Percentiles rank a stretch among this genome's conserved stretches.
Conservation (phyloP, 208 protist species). For the Endotrypanum monterogeii region DNA sequence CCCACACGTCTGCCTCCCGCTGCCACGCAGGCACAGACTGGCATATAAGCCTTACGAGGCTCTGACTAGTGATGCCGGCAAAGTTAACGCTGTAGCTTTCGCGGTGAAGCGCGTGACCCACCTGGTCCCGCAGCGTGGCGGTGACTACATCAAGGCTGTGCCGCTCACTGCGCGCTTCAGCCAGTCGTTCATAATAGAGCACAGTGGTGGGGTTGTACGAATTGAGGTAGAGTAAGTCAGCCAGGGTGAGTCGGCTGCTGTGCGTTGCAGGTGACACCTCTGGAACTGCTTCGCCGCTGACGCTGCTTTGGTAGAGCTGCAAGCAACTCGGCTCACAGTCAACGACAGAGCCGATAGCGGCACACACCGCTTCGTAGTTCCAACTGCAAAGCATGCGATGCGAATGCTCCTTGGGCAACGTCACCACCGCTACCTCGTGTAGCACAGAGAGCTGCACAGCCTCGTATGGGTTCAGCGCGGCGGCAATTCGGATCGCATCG, state of each 20-base stretch:
- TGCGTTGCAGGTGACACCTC: constrained; percentile 11
- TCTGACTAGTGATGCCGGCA: constrained; percentile 24
- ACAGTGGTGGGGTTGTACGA: constrained; percentile 27
- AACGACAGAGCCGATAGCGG: constrained; percentile 35
- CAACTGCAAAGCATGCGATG: constrained; percentile 42
- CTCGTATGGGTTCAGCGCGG: constrained; percentile 48
- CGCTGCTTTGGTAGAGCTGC: constrained; percentile 52
- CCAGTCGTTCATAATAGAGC: constrained; percentile 47
- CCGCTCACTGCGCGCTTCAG: constrained; percentile 29
- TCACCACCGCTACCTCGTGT: constrained; percentile 27
- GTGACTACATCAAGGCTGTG: constrained; percentile 26
- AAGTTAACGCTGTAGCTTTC: constrained; percentile 35
- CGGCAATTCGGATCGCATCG: constrained; percentile 23
- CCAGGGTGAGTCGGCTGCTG: constrained; percentile 27
- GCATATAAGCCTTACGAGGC: constrained; percentile 32
- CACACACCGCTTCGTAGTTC: constrained; percentile 59
- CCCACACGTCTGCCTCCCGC: constrained; percentile 42
- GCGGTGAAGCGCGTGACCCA: constrained; percentile 50
- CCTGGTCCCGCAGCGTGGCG: constrained; percentile 49
- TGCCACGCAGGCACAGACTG: constrained; percentile 38
- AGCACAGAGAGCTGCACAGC: constrained; percentile 29
- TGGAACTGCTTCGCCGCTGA: constrained; percentile 23
- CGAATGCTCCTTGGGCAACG: constrained; percentile 24
- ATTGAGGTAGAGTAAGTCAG: constrained; percentile 36
- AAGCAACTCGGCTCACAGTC: constrained; percentile 48